These are phyloP conservation scores for Bonnemaisonia californica DNA, from an alignment of 31 red algal species.

Conservation along the genomic window DNA sequence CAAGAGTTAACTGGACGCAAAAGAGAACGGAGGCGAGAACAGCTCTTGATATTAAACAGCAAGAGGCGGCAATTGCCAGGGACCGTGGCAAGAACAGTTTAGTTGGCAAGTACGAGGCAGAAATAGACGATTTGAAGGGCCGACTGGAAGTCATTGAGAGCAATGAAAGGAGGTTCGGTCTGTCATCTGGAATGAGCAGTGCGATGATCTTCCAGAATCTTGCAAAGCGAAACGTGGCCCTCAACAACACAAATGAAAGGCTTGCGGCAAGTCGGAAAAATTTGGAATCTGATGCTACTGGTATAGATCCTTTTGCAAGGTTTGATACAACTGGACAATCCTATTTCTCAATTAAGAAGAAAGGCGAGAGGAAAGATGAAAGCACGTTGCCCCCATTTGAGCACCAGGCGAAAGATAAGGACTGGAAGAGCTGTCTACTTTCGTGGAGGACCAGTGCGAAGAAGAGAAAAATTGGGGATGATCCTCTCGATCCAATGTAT, in stretches of 20 bases:
- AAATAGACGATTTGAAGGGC: conserved; percentile 38
- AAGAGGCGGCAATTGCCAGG: conserved; percentile 27
- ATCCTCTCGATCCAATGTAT: conserved; percentile 25
- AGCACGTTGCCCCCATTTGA: neutral
- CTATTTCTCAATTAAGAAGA: conserved; percentile 63
- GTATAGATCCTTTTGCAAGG: conserved; percentile 57
- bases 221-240: conserved; percentile 57
- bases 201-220: conserved; percentile 51
- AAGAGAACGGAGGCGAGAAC: conserved; percentile 66
- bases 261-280: conserved; percentile 37
- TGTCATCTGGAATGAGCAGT: conserved; percentile 29
- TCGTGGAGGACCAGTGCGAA: conserved; percentile 19
- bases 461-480: conserved; percentile 34
- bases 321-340: conserved; percentile 75
- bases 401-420: conserved; percentile 1
- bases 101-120: conserved; percentile 21
- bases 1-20: conserved; percentile 66
- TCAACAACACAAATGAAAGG: conserved; percentile 56
- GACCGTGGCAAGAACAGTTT: conserved; percentile 3
- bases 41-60: conserved; percentile 48
- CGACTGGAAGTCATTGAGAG: conserved; percentile 36
- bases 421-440: conserved; percentile 53
- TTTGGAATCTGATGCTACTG: conserved; percentile 22
- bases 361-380: conserved; percentile 19
- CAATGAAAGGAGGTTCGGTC: conserved; percentile 47